Base-by-base conservation (phyloP, 78 protist species). In the Neovahlkampfia damariscottae region DNA sequence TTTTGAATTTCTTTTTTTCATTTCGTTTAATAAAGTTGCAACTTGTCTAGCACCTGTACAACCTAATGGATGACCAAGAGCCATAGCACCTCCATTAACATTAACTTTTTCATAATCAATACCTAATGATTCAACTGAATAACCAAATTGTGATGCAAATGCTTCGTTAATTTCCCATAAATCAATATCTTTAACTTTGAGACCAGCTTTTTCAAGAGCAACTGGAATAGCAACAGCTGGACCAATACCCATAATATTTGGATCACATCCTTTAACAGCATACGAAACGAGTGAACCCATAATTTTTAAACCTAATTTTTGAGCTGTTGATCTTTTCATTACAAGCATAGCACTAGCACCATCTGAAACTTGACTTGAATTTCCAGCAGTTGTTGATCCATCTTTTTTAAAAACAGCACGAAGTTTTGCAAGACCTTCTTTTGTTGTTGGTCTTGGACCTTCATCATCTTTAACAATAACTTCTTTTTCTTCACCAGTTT, bases 21-120 rank as follows among this genome's bases (percentile, higher is more conserved):
- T 41, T 58, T 86, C 91, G 66, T 89, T 72, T 5, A 89, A 88
- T 37, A 85, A 19, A 34, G 86, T 85, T 2, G 93, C 87, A 77
- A 85, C 29, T 30, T 84, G 32, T 19, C 88, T 69, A 34, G 88
- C 76, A 5, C 86, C 86, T 6, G 81, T 75, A 3, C 83, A 76
- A 3, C 86, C 86, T 1, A 81, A 58, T 6, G 86, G 83, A n/a
- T 83, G 86, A 10, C 86, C 86, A 30, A 67, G 80, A 1, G 86
- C 86, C 58, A 68, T 72, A 41, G 86, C 85, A 4, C 86, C 85
- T 1, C 86, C 86, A 39, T 19, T 40, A 72, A 5, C 31, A 41
- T 83, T 83, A 32, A 83, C n/a, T 30, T 40, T 76, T n/a, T 1
- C 79, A 29, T n/a, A 39, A 39, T 27, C 77, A 8, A 1, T 35